Evolutionary conservation across 1,284 basidiomycete species (phyloP).

Genomic region (Ustilago lituana): DNA sequence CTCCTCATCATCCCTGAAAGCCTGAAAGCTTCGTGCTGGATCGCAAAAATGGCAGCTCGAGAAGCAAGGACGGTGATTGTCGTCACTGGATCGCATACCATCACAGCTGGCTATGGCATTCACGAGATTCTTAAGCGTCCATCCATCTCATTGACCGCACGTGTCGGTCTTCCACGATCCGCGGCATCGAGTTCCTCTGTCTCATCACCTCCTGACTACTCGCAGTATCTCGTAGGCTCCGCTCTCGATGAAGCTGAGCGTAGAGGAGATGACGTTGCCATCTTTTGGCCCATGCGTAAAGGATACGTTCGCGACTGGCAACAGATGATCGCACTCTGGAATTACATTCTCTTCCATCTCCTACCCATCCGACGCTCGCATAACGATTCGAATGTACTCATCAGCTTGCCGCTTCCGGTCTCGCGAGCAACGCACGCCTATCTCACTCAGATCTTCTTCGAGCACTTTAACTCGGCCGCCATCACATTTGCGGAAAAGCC

Average conservation of each 20-base stretch:
- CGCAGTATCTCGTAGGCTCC: conserved; percentile 82
- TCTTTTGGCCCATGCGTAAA: conserved; percentile 86
- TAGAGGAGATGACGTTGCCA: conserved; percentile 76
- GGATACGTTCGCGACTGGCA: conserved; percentile 82
- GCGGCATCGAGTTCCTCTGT: conserved; percentile 21
- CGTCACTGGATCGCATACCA: conserved; percentile 78
- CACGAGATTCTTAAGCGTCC: conserved; percentile 81
- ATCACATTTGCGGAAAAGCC: conserved; percentile 85
- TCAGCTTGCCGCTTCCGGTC: conserved; percentile 78
- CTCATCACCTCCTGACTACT: conserved; percentile 31
- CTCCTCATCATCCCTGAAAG: too few relatives aligned
- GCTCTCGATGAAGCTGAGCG: conserved; percentile 81
- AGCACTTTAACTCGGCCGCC: conserved; percentile 90
- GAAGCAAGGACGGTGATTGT: conserved; percentile 83
- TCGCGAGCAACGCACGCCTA: conserved; percentile 79
- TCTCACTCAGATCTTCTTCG: conserved; percentile 88
- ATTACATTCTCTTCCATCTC: conserved; percentile 80
- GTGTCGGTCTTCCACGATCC: conserved; percentile 39
- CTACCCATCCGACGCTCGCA: conserved; percentile 81
- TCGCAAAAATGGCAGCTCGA: conserved; percentile 70
- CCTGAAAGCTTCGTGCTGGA: not conserved
- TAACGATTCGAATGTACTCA: conserved; percentile 85
- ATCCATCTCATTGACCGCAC: conserved; percentile 70
- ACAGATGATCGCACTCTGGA: conserved; percentile 91
- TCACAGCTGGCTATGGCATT: conserved; percentile 82